phyloP scores from a whole-genome alignment of 2,329 filamentous ascomycete species.

The Beauveria rudraprayagi region DNA sequence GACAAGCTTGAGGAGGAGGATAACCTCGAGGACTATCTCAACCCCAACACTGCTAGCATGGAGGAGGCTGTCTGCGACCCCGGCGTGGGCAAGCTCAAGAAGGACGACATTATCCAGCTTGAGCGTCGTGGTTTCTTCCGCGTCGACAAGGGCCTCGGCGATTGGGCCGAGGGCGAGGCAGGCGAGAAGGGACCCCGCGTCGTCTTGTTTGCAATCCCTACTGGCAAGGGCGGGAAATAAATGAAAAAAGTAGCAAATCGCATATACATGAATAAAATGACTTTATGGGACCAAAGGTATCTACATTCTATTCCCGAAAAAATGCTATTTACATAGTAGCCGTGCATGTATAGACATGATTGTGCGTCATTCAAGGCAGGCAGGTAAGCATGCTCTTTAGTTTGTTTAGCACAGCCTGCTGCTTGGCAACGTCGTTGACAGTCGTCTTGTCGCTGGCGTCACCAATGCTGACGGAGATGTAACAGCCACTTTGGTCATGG shows the following conservation, averaged over 20 bases:
- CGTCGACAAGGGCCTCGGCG: conserved; percentile 57
- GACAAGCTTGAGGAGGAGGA: conserved; percentile 89
- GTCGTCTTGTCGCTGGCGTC: conserved; percentile 53
- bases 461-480: conserved; percentile 55
- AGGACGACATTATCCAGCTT: conserved; percentile 88
- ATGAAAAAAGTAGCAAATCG: not conserved
- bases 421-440: conserved; percentile 19
- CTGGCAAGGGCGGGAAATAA: conserved; percentile 41
- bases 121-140: conserved; percentile 90
- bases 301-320: not conserved
- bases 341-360: not conserved
- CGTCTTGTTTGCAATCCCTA: conserved; percentile 51
- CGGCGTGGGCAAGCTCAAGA: conserved; percentile 70
- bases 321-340: not conserved
- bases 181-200: conserved; percentile 38
- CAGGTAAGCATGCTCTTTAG: conserved; percentile 25
- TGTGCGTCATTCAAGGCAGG: conserved; percentile 10
- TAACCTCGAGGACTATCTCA: conserved; percentile 75
- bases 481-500: conserved; percentile 44
- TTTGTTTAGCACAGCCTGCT: conserved; percentile 24
- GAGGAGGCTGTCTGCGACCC: conserved; percentile 71
- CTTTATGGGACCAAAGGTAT: not conserved
- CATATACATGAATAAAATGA: conserved; percentile 6
- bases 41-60: conserved; percentile 64
- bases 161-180: conserved; percentile 44